These are phyloP conservation scores for Setaria viridis DNA, from an alignment of 202 grass and related monocot genomes.

Conservation along the genomic window DNA sequence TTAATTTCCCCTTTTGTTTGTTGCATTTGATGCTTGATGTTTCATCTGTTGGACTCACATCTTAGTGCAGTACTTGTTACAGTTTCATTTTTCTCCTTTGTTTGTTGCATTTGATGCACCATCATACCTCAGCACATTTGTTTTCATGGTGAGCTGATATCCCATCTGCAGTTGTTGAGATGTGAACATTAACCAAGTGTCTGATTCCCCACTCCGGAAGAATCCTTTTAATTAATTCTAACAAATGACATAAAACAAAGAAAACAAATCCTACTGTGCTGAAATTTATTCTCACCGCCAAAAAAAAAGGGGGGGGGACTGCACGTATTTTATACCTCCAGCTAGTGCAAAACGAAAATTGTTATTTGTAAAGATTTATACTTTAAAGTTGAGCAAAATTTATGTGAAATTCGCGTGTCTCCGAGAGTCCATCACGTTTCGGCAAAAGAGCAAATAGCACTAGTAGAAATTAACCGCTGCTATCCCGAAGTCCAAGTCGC, in stretches of 20 bases:
- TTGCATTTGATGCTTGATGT: conserved; percentile 31
- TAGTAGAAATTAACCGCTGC: not conserved
- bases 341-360: not conserved
- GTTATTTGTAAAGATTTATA: not conserved
- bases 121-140: not conserved
- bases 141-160: conserved; percentile 31
- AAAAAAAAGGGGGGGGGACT: no score
- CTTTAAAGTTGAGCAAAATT: not conserved
- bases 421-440: not conserved
- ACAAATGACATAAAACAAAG: no score
- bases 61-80: not conserved
- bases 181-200: conserved; percentile 2
- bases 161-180: conserved; percentile 18
- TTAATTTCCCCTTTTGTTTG: not conserved
- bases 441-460: no score
- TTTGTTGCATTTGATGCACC: conserved; percentile 16
- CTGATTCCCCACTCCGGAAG: not conserved
- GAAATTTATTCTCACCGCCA: not conserved
- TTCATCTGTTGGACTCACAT: not conserved
- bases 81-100: not conserved
- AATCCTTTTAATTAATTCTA: not conserved
- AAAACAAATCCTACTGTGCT: no score
- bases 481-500: no score
- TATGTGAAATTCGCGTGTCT: not conserved
- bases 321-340: no score